Evolutionary conservation across 345 rosid genomes (phyloP), one percentile per base, ranked within the genome.

Genomic region (Citrus mangshanensis): DNA sequence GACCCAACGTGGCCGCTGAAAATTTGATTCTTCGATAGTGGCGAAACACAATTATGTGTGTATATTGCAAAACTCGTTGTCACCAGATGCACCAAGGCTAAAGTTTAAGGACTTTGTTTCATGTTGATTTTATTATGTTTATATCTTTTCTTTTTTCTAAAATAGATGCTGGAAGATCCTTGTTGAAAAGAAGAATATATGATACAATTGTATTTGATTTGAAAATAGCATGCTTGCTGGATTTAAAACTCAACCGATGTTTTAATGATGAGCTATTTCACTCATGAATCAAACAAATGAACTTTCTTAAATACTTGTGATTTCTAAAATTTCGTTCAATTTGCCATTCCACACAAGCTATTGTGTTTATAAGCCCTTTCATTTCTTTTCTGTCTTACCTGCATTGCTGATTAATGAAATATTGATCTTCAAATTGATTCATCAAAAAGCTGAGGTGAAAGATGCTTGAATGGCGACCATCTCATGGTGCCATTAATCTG

Each of bases 401-500:
- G 16, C 13, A 28, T 34, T 22, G 27, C 38, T 40, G 3, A 49
- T 54, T 18, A 32, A 32, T 54, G 16, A 70, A 27, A 46, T 7
- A 4, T 70, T 46, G 12, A 71, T 54, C 7, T 30, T 32, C 32
- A 21, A 54, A 61, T 46, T 2, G 34, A 22, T 71, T 71, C 63
- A 18, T n/a, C 32, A 35, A 58, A 35, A 58, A 34, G n/a, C 51
- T 58, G 18, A n/a, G 76, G 24, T 30, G 62, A 58, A 3, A 5
- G 10, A 34, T 72, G 28, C 54, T n/a, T 37, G 9, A 22, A 22
- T 73, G 66, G 55, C 16, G 14, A 42, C 77, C 68, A 74, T 65
- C 61, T 75, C 5, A 46, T 64, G 32, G 49, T 30, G 58, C 78
- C 70, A 21, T 64, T 64, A 49, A 10, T 75, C 70, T 40, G 66